Conservation (phyloP, 108 stramenopile genomes). For the Nitzschia sp. region DNA sequence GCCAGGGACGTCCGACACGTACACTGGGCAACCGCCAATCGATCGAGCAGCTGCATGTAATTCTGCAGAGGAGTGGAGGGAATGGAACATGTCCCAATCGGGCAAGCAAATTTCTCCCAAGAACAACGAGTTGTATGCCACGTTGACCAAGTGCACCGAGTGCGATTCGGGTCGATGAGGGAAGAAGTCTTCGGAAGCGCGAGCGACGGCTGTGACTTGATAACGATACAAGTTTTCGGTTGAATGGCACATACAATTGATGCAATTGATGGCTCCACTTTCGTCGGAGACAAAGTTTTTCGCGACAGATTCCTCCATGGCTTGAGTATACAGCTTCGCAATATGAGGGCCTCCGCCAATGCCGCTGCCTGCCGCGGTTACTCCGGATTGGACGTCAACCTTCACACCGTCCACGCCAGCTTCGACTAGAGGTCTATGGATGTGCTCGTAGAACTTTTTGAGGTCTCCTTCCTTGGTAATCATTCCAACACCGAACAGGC, state of each 20-base stretch:
- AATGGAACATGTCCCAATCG: slow-evolving; percentile 84
- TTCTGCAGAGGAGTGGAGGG: slow-evolving; percentile 44
- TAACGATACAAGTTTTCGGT: slow-evolving; percentile 56
- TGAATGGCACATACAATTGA: slow-evolving; percentile 81
- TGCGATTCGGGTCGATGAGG: slow-evolving; percentile 52
- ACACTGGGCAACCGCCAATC: slow-evolving; percentile 65
- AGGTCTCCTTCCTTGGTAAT: slow-evolving; percentile 35
- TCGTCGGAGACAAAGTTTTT: slow-evolving; percentile 26
- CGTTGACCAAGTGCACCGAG: slow-evolving; percentile 57
- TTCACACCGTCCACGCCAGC: slow-evolving; percentile 74
- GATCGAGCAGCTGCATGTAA: slow-evolving; percentile 69
- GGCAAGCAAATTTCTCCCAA: slow-evolving; percentile 56
- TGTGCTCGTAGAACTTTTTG: slow-evolving; percentile 51
- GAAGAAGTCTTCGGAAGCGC: slow-evolving; percentile 69
- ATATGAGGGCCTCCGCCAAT: slow-evolving; percentile 38
- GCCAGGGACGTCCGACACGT: slow-evolving; percentile 64
- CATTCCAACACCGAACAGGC: slow-evolving; percentile 40
- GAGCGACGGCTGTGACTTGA: slow-evolving; percentile 36
- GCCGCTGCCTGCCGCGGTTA: slow-evolving; percentile 44
- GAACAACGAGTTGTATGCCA: slow-evolving; percentile 69
- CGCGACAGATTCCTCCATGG: slow-evolving; percentile 50
- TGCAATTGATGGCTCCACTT: slow-evolving; percentile 35
- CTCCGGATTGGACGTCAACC: slow-evolving; percentile 64
- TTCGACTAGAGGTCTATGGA: slow-evolving; percentile 48
- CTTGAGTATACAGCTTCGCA: slow-evolving; percentile 41